Conservation (phyloP, 805 yeast species). For the Jamesozyma spencerorum region DNA sequence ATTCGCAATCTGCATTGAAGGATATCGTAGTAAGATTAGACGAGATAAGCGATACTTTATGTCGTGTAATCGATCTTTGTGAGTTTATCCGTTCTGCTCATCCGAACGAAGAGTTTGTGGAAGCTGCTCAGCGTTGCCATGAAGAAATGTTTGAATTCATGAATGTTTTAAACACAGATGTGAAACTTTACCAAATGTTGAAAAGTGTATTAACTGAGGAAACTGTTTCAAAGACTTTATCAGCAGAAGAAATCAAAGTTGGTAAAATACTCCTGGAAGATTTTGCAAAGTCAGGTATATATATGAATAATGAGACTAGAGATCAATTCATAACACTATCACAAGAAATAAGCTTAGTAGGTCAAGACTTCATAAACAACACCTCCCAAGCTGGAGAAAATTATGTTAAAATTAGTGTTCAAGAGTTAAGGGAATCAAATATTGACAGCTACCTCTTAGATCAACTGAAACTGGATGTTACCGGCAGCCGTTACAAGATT, state of each 20-base stretch:
- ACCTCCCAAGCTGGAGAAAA: slow-evolving; percentile 15
- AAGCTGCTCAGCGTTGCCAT: slow-evolving; percentile 81
- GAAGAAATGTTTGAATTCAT: slow-evolving; percentile 85
- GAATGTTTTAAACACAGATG: slow-evolving; percentile 84
- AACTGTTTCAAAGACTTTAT: slow-evolving; percentile 30
- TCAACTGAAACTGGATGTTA: slow-evolving; percentile 29
- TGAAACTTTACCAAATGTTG: slow-evolving; percentile 54
- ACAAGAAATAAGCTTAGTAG: slow-evolving; percentile 69
- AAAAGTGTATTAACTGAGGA: slow-evolving; percentile 41
- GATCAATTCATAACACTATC: slow-evolving; percentile 67
- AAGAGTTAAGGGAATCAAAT: slow-evolving; percentile 14
- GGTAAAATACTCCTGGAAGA: slow-evolving; percentile 75
- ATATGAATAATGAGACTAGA: slow-evolving; percentile 58
- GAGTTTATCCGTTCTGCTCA: slow-evolving; percentile 87
- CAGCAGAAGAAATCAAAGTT: slow-evolving; percentile 70
- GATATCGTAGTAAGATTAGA: slow-evolving; percentile 62
- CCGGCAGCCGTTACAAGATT: slow-evolving; percentile 37
- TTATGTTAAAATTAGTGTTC: slow-evolving; percentile 19
- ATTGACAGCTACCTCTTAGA: slow-evolving; percentile 14
- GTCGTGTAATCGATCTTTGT: slow-evolving; percentile 88
- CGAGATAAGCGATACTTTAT: slow-evolving; percentile 74
- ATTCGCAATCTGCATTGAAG: slow-evolving; percentile 35
- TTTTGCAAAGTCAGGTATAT: slow-evolving; percentile 84
- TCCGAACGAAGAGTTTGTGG: slow-evolving; percentile 60
- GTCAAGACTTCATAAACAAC: slow-evolving; percentile 55